Evolutionary conservation across 106 monocot species (phyloP).

Genomic region (Phalaenopsis equestris): DNA sequence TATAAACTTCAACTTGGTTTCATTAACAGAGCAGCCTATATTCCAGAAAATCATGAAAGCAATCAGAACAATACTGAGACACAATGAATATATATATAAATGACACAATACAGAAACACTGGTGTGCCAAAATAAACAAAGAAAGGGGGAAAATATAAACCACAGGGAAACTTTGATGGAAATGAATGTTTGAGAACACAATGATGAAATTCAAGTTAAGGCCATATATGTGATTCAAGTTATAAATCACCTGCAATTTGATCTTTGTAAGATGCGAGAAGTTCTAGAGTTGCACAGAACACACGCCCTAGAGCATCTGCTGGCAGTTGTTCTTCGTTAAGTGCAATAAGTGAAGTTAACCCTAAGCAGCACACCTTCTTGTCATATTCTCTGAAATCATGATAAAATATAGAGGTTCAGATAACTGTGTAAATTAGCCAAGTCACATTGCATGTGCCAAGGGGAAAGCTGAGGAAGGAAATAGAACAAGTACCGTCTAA

Average conservation of each 20-base stretch:
- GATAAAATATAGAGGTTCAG: not conserved
- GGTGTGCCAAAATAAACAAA: conserved; percentile 3
- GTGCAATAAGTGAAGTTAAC: conserved; percentile 76
- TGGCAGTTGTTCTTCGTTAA: conserved; percentile 64
- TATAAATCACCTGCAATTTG: conserved; percentile 80
- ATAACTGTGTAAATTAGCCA: not conserved
- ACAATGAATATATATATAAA: not conserved
- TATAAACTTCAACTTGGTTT: not conserved
- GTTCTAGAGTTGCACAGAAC: conserved; percentile 69
- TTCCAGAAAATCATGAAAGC: no score
- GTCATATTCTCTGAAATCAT: conserved; percentile 76
- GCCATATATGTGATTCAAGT: conserved; percentile 5
- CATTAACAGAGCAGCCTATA: no score
- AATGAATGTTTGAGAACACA: not conserved
- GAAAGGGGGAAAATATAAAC: not conserved
- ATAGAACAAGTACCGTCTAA: conserved; percentile 45
- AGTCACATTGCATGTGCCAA: not conserved
- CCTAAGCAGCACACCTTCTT: conserved; percentile 98
- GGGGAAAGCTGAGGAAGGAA: not conserved
- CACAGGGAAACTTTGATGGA: not conserved
- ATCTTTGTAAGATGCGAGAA: conserved; percentile 85
- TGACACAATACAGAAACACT: not conserved
- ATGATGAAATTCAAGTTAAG: not conserved
- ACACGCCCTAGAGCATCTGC: conserved; percentile 69
- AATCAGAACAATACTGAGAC: no score